A percentile compares a stretch with the other conserved stretches of the same genome.
These are phyloP conservation scores for Hymenoscyphus repandus DNA, from an alignment of 2,329 filamentous ascomycete genomes.

Conservation along the genomic window DNA sequence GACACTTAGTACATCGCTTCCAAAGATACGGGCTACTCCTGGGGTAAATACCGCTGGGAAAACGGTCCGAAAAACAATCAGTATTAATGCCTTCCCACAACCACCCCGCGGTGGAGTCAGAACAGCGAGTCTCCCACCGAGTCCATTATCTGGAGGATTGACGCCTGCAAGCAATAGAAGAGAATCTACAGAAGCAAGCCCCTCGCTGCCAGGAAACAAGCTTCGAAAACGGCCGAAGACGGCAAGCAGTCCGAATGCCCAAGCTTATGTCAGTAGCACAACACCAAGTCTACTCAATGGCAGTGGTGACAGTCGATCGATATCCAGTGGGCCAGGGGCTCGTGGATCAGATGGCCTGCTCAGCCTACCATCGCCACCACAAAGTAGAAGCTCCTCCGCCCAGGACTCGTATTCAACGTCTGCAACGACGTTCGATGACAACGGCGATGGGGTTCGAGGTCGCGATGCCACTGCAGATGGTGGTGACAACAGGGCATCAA, in stretches of 20 bases:
- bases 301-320: conserved; percentile 70
- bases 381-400: conserved; percentile 86
- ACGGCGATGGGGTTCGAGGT: conserved; percentile 48
- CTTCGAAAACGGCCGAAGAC: conserved; percentile 28
- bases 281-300: conserved; percentile 76
- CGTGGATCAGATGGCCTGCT: conserved; percentile 70
- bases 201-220: conserved; percentile 17
- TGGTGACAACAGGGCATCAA: conserved; percentile 39
- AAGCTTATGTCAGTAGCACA: conserved; percentile 33
- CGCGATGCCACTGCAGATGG: conserved; percentile 23
- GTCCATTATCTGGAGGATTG: conserved; percentile 49
- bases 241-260: conserved; percentile 30
- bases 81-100: conserved; percentile 90
- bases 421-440: conserved; percentile 82
- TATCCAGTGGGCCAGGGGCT: conserved; percentile 53
- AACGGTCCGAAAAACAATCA: conserved; percentile 78
- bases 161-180: conserved; percentile 18
- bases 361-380: conserved; percentile 74
- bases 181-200: conserved; percentile 23
- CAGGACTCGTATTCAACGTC: conserved; percentile 90
- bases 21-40: conserved; percentile 50
- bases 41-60: conserved; percentile 57
- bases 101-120: conserved; percentile 64
- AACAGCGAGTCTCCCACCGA: conserved; percentile 56
- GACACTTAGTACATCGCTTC: conserved; percentile 46